Base-by-base conservation (phyloP, 108 stramenopile species). In the Skeletonema marinoi region DNA sequence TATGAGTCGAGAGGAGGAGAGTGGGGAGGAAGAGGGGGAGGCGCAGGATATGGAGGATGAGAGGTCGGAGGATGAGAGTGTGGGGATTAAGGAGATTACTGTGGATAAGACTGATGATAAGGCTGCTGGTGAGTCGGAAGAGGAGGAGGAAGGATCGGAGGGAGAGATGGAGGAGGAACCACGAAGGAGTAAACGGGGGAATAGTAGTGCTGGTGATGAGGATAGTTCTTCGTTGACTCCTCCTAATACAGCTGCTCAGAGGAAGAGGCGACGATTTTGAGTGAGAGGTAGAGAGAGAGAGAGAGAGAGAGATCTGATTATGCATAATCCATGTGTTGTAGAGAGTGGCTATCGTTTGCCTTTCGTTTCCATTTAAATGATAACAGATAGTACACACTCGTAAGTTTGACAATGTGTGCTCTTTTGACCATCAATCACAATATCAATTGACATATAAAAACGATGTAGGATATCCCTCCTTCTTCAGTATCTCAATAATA, bases 71-170 rank as follows among this genome's bases (percentile, higher is more conserved):
- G 39, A 62, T 42, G 73, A 66, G 32, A 66, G 65, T 29, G 73
- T 74, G 33, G 73, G 73, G 7, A 74, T 74, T 12, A 74, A 74
- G 33, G 81, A 82, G 73, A 82, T 82, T 38, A 82, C 81, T 33
- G 81, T 82, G 19, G 81, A 82, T 56, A 74, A 66, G 35, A 65
- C 63, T 6, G 63, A 50, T 42, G 59, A 82, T 42, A 70, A 30
- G 2, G 68, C 67, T 3, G 68, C 67, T 3, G 80, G 51, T 16
- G 63, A 69, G 12, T 61, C 74, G 41, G 83, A 84, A 3, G 70
- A 62, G n/a, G 83, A 82, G 25, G 66, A 63, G 25, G 75, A 77
- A 10, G 75, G 60, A 35, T 35, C 54, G 1, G 68, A 46, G 2
- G 81, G 71, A 13, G 78, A 78, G 19, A 68, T 8, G 17, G 81